Evolutionary conservation across 2,329 filamentous ascomycete species (phyloP).

Genomic region (Cladophialophora bantiana): DNA sequence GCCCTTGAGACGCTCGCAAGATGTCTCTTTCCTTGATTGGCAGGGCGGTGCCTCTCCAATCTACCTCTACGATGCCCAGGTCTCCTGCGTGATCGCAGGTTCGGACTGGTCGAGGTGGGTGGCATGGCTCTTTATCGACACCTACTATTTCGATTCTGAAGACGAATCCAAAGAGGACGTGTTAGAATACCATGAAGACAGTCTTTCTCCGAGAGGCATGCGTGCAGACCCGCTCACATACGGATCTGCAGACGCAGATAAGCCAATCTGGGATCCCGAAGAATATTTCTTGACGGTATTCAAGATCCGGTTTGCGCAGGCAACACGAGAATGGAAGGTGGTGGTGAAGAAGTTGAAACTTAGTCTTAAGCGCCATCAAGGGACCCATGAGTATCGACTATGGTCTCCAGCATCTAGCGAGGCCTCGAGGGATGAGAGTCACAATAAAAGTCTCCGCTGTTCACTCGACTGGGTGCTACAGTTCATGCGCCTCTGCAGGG

Average conservation of each 20-base stretch:
- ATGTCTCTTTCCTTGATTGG: constrained; percentile 10
- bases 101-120: not conserved
- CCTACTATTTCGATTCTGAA: constrained; percentile 7
- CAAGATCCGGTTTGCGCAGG: not conserved
- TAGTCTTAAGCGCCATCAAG: not conserved
- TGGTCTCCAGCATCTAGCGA: not conserved
- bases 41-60: not conserved
- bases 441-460: not conserved
- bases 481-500: not conserved
- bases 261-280: constrained; percentile 12
- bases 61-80: constrained; percentile 12
- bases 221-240: constrained; percentile 3
- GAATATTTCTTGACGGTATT: constrained; percentile 13
- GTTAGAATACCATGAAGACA: constrained; percentile 4
- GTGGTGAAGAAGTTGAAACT: not conserved
- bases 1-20: not conserved
- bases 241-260: not conserved
- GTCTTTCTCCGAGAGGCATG: not conserved
- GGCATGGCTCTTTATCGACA: not conserved
- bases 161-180: not conserved
- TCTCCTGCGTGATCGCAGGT: constrained; percentile 5
- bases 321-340: not conserved
- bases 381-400: not conserved
- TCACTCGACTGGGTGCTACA: not conserved
- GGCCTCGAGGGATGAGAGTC: not conserved